Conservation (phyloP, 345 rosid species). For the Noccaea caerulescens region DNA sequence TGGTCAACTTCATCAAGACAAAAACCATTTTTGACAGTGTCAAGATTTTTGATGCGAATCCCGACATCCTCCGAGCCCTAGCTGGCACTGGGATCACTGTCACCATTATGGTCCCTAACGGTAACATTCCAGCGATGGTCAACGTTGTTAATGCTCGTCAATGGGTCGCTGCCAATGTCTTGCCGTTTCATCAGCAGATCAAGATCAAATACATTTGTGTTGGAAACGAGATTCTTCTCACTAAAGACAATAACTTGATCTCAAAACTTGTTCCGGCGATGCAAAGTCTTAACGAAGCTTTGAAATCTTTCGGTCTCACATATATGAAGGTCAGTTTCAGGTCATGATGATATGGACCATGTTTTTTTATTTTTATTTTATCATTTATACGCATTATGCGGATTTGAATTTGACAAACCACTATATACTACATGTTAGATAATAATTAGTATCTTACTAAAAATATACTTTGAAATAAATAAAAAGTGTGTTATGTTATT, state of each 20-base stretch:
- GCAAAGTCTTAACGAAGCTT: constrained; percentile 53
- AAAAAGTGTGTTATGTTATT: no score
- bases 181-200: constrained; percentile 59
- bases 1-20: constrained; percentile 66
- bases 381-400: no score
- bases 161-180: constrained; percentile 61
- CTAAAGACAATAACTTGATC: constrained; percentile 43
- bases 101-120: constrained; percentile 55
- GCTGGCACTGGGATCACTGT: constrained; percentile 53
- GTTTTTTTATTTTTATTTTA: neutral
- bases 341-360: neutral
- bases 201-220: constrained; percentile 56
- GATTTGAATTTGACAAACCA: no score
- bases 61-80: constrained; percentile 63
- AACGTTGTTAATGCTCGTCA: constrained; percentile 41
- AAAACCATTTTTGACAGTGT: constrained; percentile 58
- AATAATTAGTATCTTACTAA: no score
- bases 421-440: neutral
- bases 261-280: constrained; percentile 66
- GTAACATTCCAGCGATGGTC: constrained; percentile 52
- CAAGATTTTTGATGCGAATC: constrained; percentile 66
- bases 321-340: constrained; percentile 52
- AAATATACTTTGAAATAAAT: neutral
- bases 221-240: constrained; percentile 67
- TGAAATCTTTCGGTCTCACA: constrained; percentile 51